These are phyloP conservation scores for Erysimum pusillum DNA, from an alignment of 441 rosid genomes.

Conservation along the genomic window DNA sequence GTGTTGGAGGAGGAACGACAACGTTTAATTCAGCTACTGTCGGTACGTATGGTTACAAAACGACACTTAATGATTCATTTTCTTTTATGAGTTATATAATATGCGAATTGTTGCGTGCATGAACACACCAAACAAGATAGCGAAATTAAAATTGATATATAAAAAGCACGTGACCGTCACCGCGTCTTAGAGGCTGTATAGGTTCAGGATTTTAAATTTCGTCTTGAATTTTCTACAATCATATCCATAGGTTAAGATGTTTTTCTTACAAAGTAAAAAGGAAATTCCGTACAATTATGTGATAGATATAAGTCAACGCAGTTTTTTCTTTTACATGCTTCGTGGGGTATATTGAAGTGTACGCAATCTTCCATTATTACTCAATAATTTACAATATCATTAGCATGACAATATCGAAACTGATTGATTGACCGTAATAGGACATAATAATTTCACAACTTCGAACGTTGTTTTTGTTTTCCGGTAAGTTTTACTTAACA, in stretches of 20 bases:
- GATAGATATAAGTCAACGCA: conserved; percentile 12
- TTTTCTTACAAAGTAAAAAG: background rate
- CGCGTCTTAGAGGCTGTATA: conserved; percentile 11
- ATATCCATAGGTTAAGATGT: background rate
- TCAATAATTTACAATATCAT: background rate
- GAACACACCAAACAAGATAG: conserved; percentile 9
- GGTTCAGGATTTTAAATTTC: background rate
- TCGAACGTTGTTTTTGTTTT: background rate
- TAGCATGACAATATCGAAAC: background rate
- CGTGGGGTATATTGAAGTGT: conserved; percentile 8
- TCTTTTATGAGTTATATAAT: background rate
- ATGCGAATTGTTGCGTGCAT: conserved; percentile 28
- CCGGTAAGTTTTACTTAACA: background rate
- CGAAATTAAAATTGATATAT: conserved; percentile 3
- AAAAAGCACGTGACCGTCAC: background rate
- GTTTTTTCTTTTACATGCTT: background rate
- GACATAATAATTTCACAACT: background rate
- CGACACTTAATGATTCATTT: background rate
- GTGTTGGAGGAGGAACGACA: conserved; percentile 75
- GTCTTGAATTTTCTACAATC: background rate
- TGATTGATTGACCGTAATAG: background rate
- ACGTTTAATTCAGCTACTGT: conserved; percentile 71
- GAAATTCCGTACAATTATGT: background rate
- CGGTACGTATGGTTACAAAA: conserved; percentile 52
- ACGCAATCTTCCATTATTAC: conserved; percentile 19